Conservation (phyloP, 2,329 filamentous ascomycete genomes). For the Hymenoscyphus scutula region DNA sequence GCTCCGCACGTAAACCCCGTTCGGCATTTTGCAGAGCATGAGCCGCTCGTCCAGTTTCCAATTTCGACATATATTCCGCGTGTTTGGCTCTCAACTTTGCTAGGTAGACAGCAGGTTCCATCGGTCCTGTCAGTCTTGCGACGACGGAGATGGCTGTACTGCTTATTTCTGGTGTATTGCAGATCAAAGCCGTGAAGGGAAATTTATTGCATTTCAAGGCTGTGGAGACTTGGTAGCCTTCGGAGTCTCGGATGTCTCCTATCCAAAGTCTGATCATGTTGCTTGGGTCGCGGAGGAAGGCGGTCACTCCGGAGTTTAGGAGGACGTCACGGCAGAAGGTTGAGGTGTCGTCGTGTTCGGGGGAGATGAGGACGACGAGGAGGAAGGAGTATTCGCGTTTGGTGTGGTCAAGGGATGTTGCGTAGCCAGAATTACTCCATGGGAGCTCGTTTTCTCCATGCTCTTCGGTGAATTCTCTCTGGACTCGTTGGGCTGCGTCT, state of each 20-base stretch:
- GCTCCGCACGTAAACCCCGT: conserved; percentile 78
- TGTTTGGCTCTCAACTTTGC: conserved; percentile 73
- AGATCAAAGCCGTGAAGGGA: conserved; percentile 82
- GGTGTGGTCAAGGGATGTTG: conserved; percentile 83
- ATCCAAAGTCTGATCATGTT: conserved; percentile 90
- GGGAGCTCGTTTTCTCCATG: conserved; percentile 72
- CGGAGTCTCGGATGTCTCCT: conserved; percentile 87
- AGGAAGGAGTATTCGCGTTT: conserved; percentile 91
- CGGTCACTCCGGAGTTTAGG: conserved; percentile 68
- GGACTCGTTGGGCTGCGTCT: conserved; percentile 85
- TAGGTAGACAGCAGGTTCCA: conserved; percentile 68
- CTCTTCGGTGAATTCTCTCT: conserved; percentile 92
- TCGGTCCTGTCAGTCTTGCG: conserved; percentile 71
- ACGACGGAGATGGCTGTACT: conserved; percentile 89
- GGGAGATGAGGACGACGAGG: conserved; percentile 81
- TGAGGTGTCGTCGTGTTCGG: conserved; percentile 90
- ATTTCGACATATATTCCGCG: conserved; percentile 69
- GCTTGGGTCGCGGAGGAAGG: conserved; percentile 69
- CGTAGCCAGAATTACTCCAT: conserved; percentile 86
- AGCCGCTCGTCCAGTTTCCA: conserved; percentile 71
- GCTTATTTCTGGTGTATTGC: conserved; percentile 80
- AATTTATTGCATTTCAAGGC: conserved; percentile 90
- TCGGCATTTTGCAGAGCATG: conserved; percentile 62
- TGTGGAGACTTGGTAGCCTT: conserved; percentile 89
- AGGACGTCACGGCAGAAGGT: conserved; percentile 81